Conservation (phyloP, 2,329 filamentous ascomycete genomes). For the Botrytis medusae region DNA sequence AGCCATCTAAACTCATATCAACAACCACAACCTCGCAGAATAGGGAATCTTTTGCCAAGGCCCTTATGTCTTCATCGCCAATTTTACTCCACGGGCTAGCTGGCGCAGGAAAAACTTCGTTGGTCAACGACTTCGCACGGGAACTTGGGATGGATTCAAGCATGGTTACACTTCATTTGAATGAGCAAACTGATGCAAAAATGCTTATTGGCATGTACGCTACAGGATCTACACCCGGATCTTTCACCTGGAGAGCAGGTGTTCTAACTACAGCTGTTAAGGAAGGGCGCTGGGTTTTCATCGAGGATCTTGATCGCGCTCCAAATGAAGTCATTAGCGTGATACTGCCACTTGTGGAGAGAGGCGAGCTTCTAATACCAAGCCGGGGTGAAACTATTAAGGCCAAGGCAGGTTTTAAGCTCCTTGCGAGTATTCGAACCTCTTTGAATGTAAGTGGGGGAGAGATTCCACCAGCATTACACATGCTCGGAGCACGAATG, state of each 20-base stretch:
- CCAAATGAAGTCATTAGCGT: constrained; percentile 94
- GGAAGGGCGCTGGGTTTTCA: constrained; percentile 94
- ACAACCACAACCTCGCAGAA: constrained; percentile 75
- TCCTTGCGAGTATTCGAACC: constrained; percentile 88
- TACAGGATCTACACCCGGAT: constrained; percentile 80
- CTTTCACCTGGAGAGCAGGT: constrained; percentile 89
- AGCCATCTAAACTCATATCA: constrained; percentile 57
- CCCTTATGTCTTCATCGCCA: constrained; percentile 67
- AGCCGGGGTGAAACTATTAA: constrained; percentile 83
- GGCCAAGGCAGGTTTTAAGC: constrained; percentile 80
- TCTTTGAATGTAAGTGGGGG: constrained; percentile 65
- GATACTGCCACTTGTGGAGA: constrained; percentile 87
- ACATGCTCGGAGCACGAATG: constrained; percentile 78
- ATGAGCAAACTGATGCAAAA: constrained; percentile 98
- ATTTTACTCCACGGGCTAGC: constrained; percentile 79
- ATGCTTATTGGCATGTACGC: constrained; percentile 93
- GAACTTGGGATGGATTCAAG: constrained; percentile 74
- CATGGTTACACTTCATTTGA: constrained; percentile 93
- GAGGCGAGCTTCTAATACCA: constrained; percentile 85
- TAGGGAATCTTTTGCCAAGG: constrained; percentile 64
- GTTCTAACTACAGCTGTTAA: constrained; percentile 90
- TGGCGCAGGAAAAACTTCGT: constrained; percentile 86
- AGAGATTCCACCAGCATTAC: constrained; percentile 63
- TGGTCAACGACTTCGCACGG: constrained; percentile 79
- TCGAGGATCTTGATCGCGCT: constrained; percentile 93